phyloP scores from a whole-genome alignment of 768 basidiomycete genomes.

The Mycena rebaudengoi region DNA sequence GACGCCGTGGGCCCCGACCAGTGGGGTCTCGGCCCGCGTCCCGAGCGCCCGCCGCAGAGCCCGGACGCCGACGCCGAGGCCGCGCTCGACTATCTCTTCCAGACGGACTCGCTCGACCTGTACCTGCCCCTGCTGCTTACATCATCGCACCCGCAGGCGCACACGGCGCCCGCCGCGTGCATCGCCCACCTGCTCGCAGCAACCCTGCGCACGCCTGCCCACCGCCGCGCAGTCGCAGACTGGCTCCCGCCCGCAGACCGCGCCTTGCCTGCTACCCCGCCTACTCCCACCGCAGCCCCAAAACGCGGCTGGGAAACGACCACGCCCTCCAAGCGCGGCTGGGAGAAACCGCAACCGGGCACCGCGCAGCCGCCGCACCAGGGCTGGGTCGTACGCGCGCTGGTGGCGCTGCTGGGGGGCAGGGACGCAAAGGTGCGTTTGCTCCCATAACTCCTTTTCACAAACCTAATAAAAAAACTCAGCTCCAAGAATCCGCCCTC shows the following conservation, averaged over 20 bases:
- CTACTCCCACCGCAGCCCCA: too few species aligned
- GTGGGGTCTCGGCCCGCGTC: slow-evolving; percentile 70
- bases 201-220: slow-evolving; percentile 55
- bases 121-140: slow-evolving; percentile 71
- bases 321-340: slow-evolving; percentile 71
- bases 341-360: slow-evolving; percentile 68
- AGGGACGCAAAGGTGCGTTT: slow-evolving; percentile 62
- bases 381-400: slow-evolving; percentile 67
- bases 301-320: slow-evolving; percentile 66
- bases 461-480: too few species aligned
- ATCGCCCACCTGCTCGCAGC: slow-evolving; percentile 68
- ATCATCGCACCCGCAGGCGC: slow-evolving; percentile 47
- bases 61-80: slow-evolving; percentile 60
- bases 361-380: slow-evolving; percentile 49
- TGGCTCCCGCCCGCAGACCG: slow-evolving; percentile 73
- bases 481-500: slow-evolving; percentile 73
- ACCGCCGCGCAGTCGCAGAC: slow-evolving; percentile 61
- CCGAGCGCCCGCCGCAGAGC: slow-evolving; percentile 50
- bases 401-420: slow-evolving; percentile 56
- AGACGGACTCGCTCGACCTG: slow-evolving; percentile 71
- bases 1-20: slow-evolving; percentile 75
- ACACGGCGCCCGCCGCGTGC: too few species aligned
- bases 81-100: slow-evolving; percentile 67
- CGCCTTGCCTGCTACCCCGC: too few species aligned
- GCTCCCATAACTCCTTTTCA: slow-evolving; percentile 30